A percentile compares a stretch with the other conserved stretches of the same genome.
These are phyloP conservation scores for Raffaelea arxii DNA, from an alignment of 2,329 filamentous ascomycete species.

Conservation along the genomic window DNA sequence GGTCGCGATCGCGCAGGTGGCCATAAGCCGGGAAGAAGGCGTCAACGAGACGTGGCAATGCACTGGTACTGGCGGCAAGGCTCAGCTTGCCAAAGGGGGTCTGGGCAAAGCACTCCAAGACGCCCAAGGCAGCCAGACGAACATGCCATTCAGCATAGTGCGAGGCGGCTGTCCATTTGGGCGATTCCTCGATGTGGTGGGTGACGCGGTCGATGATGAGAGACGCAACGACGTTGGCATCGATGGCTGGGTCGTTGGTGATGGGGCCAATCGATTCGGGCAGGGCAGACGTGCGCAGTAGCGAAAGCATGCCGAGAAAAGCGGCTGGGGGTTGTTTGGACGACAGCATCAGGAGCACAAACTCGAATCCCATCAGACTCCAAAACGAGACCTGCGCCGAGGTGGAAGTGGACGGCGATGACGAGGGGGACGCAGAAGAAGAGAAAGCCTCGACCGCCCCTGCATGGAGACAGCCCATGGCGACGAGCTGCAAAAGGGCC, in stretches of 20 bases:
- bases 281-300: constrained; percentile 58
- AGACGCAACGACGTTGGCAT: constrained; percentile 31
- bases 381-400: constrained; percentile 46
- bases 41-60: constrained; percentile 61
- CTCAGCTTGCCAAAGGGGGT: constrained; percentile 54
- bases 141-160: constrained; percentile 31
- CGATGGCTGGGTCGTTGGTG: constrained; percentile 27
- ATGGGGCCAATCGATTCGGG: constrained; percentile 59
- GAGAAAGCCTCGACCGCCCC: constrained; percentile 10
- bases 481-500: constrained; percentile 54
- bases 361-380: constrained; percentile 55
- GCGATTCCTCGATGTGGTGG: constrained; percentile 49
- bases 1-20: constrained; percentile 8
- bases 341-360: constrained; percentile 57
- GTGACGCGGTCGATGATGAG: constrained; percentile 53
- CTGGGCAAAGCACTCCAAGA: constrained; percentile 50
- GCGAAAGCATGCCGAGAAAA: constrained; percentile 52
- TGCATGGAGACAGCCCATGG: constrained; percentile 44
- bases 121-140: constrained; percentile 37
- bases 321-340: constrained; percentile 55
- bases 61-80: constrained; percentile 57
- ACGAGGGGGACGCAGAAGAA: constrained; percentile 11
- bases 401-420: constrained; percentile 11
- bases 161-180: constrained; percentile 26
- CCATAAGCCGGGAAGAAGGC: constrained; percentile 9